Percentiles rank a stretch among this genome's conserved stretches.
phyloP scores from a whole-genome alignment of 148 eudicot genomes.

The Simmondsia chinensis region DNA sequence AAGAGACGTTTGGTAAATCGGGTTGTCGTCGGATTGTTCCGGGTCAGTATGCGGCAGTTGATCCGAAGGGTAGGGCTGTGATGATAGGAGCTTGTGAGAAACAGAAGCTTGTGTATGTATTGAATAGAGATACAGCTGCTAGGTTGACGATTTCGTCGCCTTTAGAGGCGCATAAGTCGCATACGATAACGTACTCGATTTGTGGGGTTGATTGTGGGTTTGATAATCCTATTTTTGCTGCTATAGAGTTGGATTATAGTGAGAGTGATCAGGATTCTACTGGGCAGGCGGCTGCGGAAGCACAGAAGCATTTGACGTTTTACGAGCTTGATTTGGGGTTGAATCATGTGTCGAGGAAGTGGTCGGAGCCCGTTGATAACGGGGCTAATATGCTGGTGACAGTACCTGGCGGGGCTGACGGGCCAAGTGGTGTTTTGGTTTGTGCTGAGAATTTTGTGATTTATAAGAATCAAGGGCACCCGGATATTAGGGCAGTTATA shows the following conservation, averaged over 20 bases:
- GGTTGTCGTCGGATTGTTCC: slow-evolving; percentile 93
- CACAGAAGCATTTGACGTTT: slow-evolving; percentile 85
- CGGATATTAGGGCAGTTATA: slow-evolving; percentile 84
- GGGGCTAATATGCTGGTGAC: slow-evolving; percentile 96
- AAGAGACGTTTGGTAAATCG: slow-evolving; percentile 89
- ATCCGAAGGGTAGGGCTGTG: slow-evolving; percentile 91
- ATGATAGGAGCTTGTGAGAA: slow-evolving; percentile 97
- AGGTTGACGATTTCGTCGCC: slow-evolving; percentile 88
- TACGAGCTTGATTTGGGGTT: slow-evolving; percentile 95
- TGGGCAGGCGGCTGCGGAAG: slow-evolving; percentile 77
- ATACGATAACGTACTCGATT: slow-evolving; percentile 62
- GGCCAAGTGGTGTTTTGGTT: slow-evolving; percentile 96
- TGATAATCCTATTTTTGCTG: slow-evolving; percentile 93
- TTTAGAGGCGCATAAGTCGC: slow-evolving; percentile 92
- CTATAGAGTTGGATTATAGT: slow-evolving; percentile 89
- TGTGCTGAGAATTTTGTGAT: slow-evolving; percentile 97
- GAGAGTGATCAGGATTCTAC: slow-evolving; percentile 94
- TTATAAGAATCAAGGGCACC: slow-evolving; percentile 92
- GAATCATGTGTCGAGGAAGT: slow-evolving; percentile 97
- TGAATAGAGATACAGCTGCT: slow-evolving; percentile 87
- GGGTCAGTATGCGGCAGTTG: slow-evolving; percentile 80
- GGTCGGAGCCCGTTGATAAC: slow-evolving; percentile 94
- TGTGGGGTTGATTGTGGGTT: slow-evolving; percentile 98
- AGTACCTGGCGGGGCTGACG: slow-evolving; percentile 97
- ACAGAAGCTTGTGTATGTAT: slow-evolving; percentile 92